Base-by-base conservation (phyloP, 257 asterid species). In the Jacaranda copaia region DNA sequence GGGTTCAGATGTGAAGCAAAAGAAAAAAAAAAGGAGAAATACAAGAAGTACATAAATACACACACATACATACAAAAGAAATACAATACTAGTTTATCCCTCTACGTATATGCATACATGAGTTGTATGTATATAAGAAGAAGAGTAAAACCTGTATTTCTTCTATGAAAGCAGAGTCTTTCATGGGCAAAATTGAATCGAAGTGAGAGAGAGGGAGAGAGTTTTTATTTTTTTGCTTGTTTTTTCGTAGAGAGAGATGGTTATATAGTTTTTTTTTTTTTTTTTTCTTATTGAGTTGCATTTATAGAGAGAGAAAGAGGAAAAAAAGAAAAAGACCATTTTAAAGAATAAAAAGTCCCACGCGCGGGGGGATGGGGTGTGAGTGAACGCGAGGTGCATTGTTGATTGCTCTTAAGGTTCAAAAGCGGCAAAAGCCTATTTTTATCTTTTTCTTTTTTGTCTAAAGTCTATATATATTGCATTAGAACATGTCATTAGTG, bases 111-210 rank as follows among this genome's bases (percentile, higher is more conserved):
- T 79, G 78, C 75, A 83, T 46, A 75, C 73, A 72, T 8, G 38
- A 51, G 51, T 60, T 77, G 77, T 67, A 38, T 74, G 76, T 73
- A 16, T 16, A 5, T 19, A 48, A 5, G 45, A 51, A 70, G 67
- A 40, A 74, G 43, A 46, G 75, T 16, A 48, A 35, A 38, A 84
- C 85, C 88, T 78, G 85, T 70, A 55, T 65, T 55, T 75, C 83
- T 75, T 75, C 82, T 71, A 74, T 72, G 74, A 45, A 59, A 78
- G 77, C 77, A 75, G 61, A 66, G 81, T 73, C 32, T 72, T 77
- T 84, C 80, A 78, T 81, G 83, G 83, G 81, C 77, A 49, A 58
- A 76, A 80, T 81, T 78, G 80, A 84, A 81, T 84, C 85, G 83
- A 81, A 75, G 83, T 55, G 80, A 67, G 83, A 73, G 82, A 70